These are phyloP conservation scores for Ascochyta lentis DNA, from an alignment of 2,329 filamentous ascomycete genomes.

Conservation along the genomic window DNA sequence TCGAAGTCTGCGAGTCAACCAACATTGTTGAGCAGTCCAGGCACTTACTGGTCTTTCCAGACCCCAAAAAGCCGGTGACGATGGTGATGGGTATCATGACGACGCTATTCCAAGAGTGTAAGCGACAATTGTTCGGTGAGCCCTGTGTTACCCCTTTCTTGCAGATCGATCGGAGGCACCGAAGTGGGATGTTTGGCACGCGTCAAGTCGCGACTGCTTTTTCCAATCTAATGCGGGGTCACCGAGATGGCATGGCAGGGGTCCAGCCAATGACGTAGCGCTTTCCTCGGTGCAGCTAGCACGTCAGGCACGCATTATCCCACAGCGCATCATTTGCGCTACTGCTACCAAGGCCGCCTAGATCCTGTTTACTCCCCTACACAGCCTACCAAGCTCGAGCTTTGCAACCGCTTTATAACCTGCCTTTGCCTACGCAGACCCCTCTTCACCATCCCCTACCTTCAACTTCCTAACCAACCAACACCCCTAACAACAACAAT, in stretches of 20 bases:
- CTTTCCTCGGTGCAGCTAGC: not conserved
- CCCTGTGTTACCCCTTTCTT: slow-evolving; percentile 6
- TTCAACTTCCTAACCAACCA: slow-evolving; percentile 11
- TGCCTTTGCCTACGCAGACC: slow-evolving; percentile 4
- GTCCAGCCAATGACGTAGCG: slow-evolving; percentile 12
- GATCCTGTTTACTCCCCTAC: slow-evolving; percentile 16
- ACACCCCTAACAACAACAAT: slow-evolving; percentile 40
- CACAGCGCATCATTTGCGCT: slow-evolving; percentile 14
- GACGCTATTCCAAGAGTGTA: not conserved
- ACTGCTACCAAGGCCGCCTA: slow-evolving; percentile 9
- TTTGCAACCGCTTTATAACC: slow-evolving; percentile 13
- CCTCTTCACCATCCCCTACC: slow-evolving; percentile 1
- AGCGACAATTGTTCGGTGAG: not conserved
- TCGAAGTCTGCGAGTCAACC: slow-evolving; percentile 1
- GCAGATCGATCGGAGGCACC: slow-evolving; percentile 4
- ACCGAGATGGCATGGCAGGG: slow-evolving; percentile 5
- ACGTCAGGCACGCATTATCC: slow-evolving; percentile 17
- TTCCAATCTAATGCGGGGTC: slow-evolving; percentile 18
- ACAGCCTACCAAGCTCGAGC: slow-evolving; percentile 18
- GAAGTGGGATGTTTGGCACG: slow-evolving; percentile 13
- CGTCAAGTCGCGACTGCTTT: slow-evolving; percentile 12
- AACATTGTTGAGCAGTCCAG: slow-evolving; percentile 6
- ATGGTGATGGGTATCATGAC: slow-evolving; percentile 83
- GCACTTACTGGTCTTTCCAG: slow-evolving; percentile 79
- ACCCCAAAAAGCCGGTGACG: slow-evolving; percentile 93